phyloP scores from a whole-genome alignment of 495 filamentous ascomycete species.

The Penicillium canescens region DNA sequence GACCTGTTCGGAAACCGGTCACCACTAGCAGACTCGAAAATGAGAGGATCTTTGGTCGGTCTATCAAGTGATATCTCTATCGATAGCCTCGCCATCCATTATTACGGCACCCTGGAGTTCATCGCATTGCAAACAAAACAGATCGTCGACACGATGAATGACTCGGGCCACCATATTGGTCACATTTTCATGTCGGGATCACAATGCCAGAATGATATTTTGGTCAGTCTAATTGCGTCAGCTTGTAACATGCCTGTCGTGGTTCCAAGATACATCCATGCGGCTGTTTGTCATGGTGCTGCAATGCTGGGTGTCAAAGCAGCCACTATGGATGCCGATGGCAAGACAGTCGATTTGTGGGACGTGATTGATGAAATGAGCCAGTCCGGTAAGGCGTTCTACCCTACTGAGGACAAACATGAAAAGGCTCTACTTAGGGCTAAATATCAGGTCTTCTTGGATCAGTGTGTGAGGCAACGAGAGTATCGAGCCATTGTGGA shows the following conservation, averaged over 20 bases:
- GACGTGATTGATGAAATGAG: constrained; percentile 96
- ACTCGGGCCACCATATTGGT: constrained; percentile 73
- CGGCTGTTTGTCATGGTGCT: constrained; percentile 91
- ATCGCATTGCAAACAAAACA: constrained; percentile 94
- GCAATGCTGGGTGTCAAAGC: constrained; percentile 97
- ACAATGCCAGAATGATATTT: constrained; percentile 90
- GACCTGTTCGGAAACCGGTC: constrained; percentile 89
- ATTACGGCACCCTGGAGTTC: constrained; percentile 91
- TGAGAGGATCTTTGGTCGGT: constrained; percentile 79
- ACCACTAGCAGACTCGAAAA: constrained; percentile 78
- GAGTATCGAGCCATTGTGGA: constrained; percentile 64
- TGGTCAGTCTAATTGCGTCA: constrained; percentile 87
- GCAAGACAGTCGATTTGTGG: constrained; percentile 85
- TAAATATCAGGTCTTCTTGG: constrained; percentile 77
- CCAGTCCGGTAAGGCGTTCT: constrained; percentile 79
- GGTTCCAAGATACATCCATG: constrained; percentile 88
- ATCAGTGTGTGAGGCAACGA: constrained; percentile 63
- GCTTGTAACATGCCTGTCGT: constrained; percentile 88
- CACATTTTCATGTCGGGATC: constrained; percentile 98
- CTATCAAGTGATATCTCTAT: constrained; percentile 72
- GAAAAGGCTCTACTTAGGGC: constrained; percentile 77
- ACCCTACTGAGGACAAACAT: constrained; percentile 63
- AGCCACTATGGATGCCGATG: constrained; percentile 70
- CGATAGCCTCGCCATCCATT: constrained; percentile 75
- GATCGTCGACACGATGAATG: constrained; percentile 91